phyloP scores from a whole-genome alignment of 192 early-diverging fungal genomes.

The Linnemannia schmuckeri region DNA sequence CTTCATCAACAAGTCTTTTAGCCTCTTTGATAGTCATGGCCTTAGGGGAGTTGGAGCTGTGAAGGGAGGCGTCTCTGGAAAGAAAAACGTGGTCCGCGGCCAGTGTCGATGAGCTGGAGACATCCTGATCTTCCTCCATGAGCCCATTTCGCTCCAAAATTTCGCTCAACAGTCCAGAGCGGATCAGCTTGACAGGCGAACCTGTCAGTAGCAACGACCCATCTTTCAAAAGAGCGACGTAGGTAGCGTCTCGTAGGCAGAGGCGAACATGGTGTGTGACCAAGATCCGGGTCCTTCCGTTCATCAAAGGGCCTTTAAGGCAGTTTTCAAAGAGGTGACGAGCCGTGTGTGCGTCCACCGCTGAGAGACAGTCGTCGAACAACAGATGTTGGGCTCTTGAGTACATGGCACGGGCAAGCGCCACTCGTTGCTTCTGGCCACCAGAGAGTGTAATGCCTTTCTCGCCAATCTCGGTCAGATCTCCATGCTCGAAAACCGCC shows the following conservation, averaged over 20 bases:
- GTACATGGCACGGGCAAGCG: constrained; percentile 91
- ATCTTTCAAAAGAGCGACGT: constrained; percentile 70
- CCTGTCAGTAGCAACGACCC: constrained; percentile 45
- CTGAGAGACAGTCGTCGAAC: constrained; percentile 90
- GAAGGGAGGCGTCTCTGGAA: constrained; percentile 29
- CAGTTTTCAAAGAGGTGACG: constrained; percentile 83
- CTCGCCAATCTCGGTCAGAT: constrained; percentile 81
- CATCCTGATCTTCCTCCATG: constrained; percentile 56
- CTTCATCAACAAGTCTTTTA: constrained; percentile 61
- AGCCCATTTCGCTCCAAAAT: constrained; percentile 54
- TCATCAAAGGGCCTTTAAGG: constrained; percentile 78
- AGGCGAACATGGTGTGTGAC: constrained; percentile 86
- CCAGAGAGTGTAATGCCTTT: constrained; percentile 90
- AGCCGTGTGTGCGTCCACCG: constrained; percentile 87
- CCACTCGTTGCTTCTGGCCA: constrained; percentile 90
- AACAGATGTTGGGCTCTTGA: constrained; percentile 74
- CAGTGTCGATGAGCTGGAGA: constrained; percentile 23
- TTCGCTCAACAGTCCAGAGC: constrained; percentile 51
- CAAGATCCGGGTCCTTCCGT: constrained; percentile 84
- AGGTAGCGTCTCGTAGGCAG: constrained; percentile 67
- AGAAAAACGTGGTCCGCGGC: constrained; percentile 34
- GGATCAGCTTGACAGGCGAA: constrained; percentile 53
- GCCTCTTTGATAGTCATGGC: constrained; percentile 33
- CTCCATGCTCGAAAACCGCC: constrained; percentile 65
- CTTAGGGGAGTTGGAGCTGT: constrained; percentile 19